Evolutionary conservation across 75 land plant genomes (phyloP).

Genomic region (Sequoia sempervirens): DNA sequence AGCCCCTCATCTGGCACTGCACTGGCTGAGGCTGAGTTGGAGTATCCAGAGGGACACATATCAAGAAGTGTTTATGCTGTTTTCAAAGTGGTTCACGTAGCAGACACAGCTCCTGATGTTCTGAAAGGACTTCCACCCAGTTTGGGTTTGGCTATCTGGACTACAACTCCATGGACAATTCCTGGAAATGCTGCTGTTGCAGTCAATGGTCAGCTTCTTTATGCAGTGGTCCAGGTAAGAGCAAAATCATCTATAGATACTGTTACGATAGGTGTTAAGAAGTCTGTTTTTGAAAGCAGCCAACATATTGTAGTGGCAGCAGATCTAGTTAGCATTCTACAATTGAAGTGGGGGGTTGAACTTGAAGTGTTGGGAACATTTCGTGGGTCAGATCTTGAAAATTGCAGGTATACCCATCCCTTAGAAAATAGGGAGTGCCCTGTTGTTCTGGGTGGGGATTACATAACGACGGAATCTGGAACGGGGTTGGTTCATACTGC

Average conservation of each 20-base stretch:
- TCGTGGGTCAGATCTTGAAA: constrained; percentile 74
- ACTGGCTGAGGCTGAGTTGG: constrained; percentile 98
- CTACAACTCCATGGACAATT: constrained; percentile 99
- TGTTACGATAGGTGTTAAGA: constrained; percentile 22
- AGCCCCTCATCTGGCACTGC: constrained; percentile 99
- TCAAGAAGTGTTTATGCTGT: constrained; percentile 87
- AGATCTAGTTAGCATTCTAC: constrained; percentile 70
- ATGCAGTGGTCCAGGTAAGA: constrained; percentile 74
- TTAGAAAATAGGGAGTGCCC: constrained; percentile 72
- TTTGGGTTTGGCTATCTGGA: constrained; percentile 89
- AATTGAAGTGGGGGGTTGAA: constrained; percentile 71
- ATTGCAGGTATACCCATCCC: constrained; percentile 84
- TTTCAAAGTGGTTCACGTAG: constrained; percentile 55
- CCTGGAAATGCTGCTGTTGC: constrained; percentile 99
- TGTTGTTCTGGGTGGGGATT: constrained; percentile 93
- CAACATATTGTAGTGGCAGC: constrained; percentile 72
- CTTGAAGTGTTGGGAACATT: constrained; percentile 58
- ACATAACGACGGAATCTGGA: constrained; percentile 96
- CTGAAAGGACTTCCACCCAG: constrained; percentile 61
- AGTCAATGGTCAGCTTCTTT: constrained; percentile 78
- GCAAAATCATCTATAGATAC: constrained; percentile 11
- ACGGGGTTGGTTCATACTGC: constrained; percentile 99
- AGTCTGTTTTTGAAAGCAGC: constrained; percentile 35
- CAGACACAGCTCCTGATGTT: constrained; percentile 39
- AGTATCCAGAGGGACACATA: constrained; percentile 97